These are phyloP conservation scores for Nematodospora anomalae DNA, from an alignment of 1,139 yeast genomes.

Conservation along the genomic window DNA sequence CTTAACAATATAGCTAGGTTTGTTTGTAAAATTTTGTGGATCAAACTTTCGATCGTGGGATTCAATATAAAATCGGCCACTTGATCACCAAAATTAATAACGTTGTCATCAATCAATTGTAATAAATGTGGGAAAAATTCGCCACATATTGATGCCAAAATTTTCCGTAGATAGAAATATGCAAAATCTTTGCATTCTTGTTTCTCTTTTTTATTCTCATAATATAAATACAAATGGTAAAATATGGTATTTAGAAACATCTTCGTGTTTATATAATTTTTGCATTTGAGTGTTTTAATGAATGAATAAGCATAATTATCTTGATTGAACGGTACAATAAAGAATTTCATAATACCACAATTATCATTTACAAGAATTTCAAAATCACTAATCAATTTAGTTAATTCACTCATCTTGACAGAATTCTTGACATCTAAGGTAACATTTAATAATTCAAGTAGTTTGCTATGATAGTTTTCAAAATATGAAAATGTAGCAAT, in stretches of 20 bases:
- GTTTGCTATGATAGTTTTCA: constrained; percentile 22
- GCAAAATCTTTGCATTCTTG: constrained; percentile 22
- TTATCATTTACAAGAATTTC: constrained; percentile 26
- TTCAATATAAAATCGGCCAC: constrained; percentile 38
- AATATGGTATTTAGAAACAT: constrained; percentile 26
- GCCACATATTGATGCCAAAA: constrained; percentile 21
- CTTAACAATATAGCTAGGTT: constrained; percentile 22
- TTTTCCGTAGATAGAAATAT: constrained; percentile 32
- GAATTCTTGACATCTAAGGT: constrained; percentile 24
- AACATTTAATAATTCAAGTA: constrained; percentile 24
- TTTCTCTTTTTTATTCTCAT: constrained; percentile 25
- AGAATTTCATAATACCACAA: constrained; percentile 25
- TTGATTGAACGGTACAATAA: constrained; percentile 26
- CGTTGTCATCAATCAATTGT: constrained; percentile 29
- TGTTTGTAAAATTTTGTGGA: constrained; percentile 34
- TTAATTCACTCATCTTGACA: constrained; percentile 23
- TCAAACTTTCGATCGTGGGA: constrained; percentile 30
- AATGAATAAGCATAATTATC: constrained; percentile 28
- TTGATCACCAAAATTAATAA: constrained; percentile 32
- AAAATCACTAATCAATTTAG: constrained; percentile 25
- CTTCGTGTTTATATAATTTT: constrained; percentile 32
- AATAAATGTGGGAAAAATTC: constrained; percentile 33
- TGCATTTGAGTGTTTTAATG: constrained; percentile 33
- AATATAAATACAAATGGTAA: constrained; percentile 32
- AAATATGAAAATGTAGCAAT: constrained; percentile 25